Base-by-base conservation (phyloP, 768 basidiomycete species). In the Lactarius evosmus region DNA sequence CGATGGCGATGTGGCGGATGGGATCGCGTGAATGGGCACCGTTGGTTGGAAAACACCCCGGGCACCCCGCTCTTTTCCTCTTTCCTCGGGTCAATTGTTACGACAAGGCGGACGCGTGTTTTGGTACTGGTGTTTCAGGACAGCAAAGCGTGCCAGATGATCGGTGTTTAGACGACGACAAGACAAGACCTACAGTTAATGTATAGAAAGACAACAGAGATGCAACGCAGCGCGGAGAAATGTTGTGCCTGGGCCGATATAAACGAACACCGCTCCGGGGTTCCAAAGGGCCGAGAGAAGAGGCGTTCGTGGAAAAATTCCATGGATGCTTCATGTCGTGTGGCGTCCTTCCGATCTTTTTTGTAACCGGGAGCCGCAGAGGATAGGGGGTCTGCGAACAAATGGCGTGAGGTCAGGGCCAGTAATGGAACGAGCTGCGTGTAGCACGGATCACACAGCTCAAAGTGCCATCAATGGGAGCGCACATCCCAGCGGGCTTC, bases 1-100 rank as follows among this genome's bases (percentile, higher is more conserved):
- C 40, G 74, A 75, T 34, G 66, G 65, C 4, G 66, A 55, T 16
- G 46, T 25, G 11, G n/a, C n/a, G n/a, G n/a, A n/a, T n/a, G 49
- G 38, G 29, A 5, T 27, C 12, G 36, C 22, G 60, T 46, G 44
- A 46, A n/a, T 40, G 36, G 16, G 36, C 36, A 16, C 38, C 7
- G 5, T 38, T 17, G 14, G n/a, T n/a, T n/a, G n/a, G n/a, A n/a
- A n/a, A n/a, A n/a, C n/a, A n/a, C n/a, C n/a, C n/a, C n/a, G n/a
- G n/a, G n/a, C n/a, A n/a, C n/a, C n/a, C n/a, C n/a, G n/a, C n/a
- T n/a, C n/a, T n/a, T n/a, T n/a, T n/a, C n/a, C n/a, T n/a, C n/a
- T n/a, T n/a, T n/a, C n/a, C n/a, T n/a, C n/a, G n/a, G n/a, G n/a
- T n/a, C n/a, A n/a, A n/a, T n/a, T n/a, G n/a, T n/a, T n/a, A n/a